Evolutionary conservation across 768 basidiomycete genomes (phyloP).

Genomic region (Boletus reticulatus): DNA sequence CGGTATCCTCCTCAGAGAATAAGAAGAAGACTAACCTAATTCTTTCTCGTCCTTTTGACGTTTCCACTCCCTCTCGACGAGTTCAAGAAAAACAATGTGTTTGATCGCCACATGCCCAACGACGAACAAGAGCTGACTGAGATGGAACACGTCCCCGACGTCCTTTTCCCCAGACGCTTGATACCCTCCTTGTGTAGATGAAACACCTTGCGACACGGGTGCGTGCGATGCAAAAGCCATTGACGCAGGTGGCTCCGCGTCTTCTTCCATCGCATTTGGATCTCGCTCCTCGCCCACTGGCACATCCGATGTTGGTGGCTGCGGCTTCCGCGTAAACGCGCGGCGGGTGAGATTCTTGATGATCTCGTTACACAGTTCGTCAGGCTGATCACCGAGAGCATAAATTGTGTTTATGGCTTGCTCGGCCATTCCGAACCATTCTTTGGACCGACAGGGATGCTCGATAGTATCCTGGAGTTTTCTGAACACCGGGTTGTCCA

Average conservation of each 20-base stretch:
- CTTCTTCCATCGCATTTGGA: constrained; percentile 52
- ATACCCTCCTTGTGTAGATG: constrained; percentile 2
- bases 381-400: constrained; percentile 90
- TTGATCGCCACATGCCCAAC: constrained; percentile 98
- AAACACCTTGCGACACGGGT: constrained; percentile 20
- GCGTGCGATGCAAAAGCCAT: constrained; percentile 17
- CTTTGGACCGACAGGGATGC: constrained; percentile 75
- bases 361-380: constrained; percentile 73
- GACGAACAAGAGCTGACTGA: constrained; percentile 92
- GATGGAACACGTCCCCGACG: constrained; percentile 77
- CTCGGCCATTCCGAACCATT: constrained; percentile 97
- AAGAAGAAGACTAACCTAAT: constrained; percentile 49
- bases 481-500: constrained; percentile 83
- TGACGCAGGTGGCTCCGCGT: constrained; percentile 31
- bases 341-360: constrained; percentile 78
- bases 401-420: constrained; percentile 97
- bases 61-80: constrained; percentile 96
- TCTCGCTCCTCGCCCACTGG: constrained; percentile 32
- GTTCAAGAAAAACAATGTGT: constrained; percentile 93
- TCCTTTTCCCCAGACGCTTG: constrained; percentile 41
- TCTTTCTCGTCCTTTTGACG: constrained; percentile 90
- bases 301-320: not conserved
- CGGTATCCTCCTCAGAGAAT: not conserved
- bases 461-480: constrained; percentile 82
- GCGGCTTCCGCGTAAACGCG: constrained; percentile 52